Percentiles rank a stretch among this genome's conserved stretches.
These are phyloP conservation scores for Alternaria sp. DNA, from an alignment of 2,329 filamentous ascomycete species.

Conservation along the genomic window DNA sequence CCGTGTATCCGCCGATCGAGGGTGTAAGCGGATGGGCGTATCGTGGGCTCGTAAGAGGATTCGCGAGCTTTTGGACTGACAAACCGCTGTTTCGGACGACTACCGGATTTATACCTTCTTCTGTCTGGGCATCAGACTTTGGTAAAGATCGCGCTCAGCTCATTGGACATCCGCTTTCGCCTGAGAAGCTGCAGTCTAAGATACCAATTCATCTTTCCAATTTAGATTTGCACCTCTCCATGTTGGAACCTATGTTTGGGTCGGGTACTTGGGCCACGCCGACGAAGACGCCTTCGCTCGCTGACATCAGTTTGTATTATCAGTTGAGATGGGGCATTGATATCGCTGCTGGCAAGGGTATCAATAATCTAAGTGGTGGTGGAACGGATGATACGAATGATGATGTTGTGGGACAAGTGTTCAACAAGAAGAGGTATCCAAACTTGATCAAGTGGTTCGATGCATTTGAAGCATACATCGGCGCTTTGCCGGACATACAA, in stretches of 20 bases:
- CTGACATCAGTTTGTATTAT: conserved; percentile 52
- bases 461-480: conserved; percentile 44
- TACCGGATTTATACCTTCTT: conserved; percentile 52
- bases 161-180: conserved; percentile 52
- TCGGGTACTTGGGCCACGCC: conserved; percentile 47
- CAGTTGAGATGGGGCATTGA: conserved; percentile 53
- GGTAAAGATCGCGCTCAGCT: conserved; percentile 51
- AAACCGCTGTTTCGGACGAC: conserved; percentile 52
- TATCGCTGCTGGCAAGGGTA: conserved; percentile 48
- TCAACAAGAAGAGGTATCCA: conserved; percentile 51
- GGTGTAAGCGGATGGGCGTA: conserved; percentile 45
- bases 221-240: conserved; percentile 50
- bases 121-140: conserved; percentile 53
- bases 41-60: conserved; percentile 48
- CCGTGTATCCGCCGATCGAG: conserved; percentile 45
- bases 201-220: conserved; percentile 49
- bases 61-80: conserved; percentile 55
- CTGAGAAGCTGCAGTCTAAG: conserved; percentile 52
- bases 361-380: conserved; percentile 50
- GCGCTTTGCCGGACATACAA: conserved; percentile 39
- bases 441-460: conserved; percentile 49
- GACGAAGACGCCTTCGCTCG: conserved; percentile 45
- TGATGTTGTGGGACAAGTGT: conserved; percentile 39
- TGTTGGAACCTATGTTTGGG: conserved; percentile 50
- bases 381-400: conserved; percentile 35